Base-by-base conservation (phyloP, 768 basidiomycete species). In the Panaeolus papilionaceus region DNA sequence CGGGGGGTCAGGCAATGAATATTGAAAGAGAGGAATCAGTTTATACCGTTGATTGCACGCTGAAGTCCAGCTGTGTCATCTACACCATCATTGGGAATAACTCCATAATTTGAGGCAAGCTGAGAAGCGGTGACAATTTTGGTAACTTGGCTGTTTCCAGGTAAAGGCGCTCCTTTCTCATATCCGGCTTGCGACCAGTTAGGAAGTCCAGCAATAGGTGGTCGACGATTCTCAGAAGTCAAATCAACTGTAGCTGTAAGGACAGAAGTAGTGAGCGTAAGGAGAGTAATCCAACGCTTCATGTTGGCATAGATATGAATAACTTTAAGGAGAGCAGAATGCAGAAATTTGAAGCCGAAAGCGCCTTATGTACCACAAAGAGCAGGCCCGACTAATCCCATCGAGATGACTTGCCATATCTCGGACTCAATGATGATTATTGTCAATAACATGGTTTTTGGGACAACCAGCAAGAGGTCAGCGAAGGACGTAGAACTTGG, bases 21-120 rank as follows among this genome's bases (percentile, higher is more conserved):
- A 5, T 14, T 45, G 18, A 45, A 45, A 5, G 12, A 45, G 44
- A 45, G 14, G 23, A 26, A 51, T 23, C 20, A 12, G 4, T 4
- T 51, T 51, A 23, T 51, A 12, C 49, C 49, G 20, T 51, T 51
- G 49, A 51, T 51, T 51, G 49, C 49, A 26, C 49, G 49, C 49
- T 51, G 49, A 51, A 51, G 49, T 51, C 49, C 49, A 51, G 6
- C 12, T 51, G 49, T 51, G 23, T 51, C 49, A 12, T 51, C 49
- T 8, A 51, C 23, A 23, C 49, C 49, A 51, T 51, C 49, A 16
- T 51, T 51, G n/a, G 49, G 49, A 26, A 51, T 51, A 6, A 51
- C 49, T 9, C 49, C 49, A 26, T 51, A 51, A 7, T 23, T 7
- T n/a, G 49, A 51, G n/a, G 23, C 49, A 26, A 51, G 49, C 49